Evolutionary conservation across 345 rosid species (phyloP).

Genomic region (Gossypium ekmanianum): DNA sequence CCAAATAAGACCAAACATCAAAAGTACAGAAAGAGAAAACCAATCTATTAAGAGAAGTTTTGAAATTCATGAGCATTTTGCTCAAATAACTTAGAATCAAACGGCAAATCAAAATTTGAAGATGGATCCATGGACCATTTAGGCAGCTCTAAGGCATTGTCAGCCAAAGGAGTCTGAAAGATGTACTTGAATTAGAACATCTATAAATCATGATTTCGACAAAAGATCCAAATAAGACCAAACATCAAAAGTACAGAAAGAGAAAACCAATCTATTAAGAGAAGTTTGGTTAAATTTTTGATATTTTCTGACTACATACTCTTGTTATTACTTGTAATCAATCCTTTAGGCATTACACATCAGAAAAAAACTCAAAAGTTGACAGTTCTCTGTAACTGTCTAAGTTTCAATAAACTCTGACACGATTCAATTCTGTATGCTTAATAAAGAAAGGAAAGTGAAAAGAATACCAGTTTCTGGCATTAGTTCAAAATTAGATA

Average conservation of each 20-base stretch:
- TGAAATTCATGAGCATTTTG: constrained; percentile 35
- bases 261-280: background rate
- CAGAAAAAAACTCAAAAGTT: background rate
- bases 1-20: background rate
- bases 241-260: constrained; percentile 4
- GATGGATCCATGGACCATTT: constrained; percentile 36
- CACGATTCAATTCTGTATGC: background rate
- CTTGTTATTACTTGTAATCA: background rate
- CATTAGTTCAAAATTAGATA: background rate
- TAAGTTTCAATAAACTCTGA: background rate
- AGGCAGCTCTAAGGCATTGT: constrained; percentile 25
- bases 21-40: background rate
- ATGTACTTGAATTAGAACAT: constrained; percentile 18
- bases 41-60: background rate
- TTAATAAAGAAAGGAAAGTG: background rate
- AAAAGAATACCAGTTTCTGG: constrained; percentile 4
- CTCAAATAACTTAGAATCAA: constrained; percentile 46
- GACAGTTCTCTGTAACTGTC: background rate
- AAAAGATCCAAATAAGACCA: background rate
- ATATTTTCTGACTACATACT: background rate
- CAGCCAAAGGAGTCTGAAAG: constrained; percentile 41
- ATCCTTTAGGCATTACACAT: background rate
- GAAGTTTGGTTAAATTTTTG: background rate
- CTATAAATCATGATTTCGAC: constrained; percentile 5
- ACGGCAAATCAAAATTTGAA: constrained; percentile 40